phyloP scores from a whole-genome alignment of 1,284 basidiomycete genomes.

The Cryptococcus floricola region DNA sequence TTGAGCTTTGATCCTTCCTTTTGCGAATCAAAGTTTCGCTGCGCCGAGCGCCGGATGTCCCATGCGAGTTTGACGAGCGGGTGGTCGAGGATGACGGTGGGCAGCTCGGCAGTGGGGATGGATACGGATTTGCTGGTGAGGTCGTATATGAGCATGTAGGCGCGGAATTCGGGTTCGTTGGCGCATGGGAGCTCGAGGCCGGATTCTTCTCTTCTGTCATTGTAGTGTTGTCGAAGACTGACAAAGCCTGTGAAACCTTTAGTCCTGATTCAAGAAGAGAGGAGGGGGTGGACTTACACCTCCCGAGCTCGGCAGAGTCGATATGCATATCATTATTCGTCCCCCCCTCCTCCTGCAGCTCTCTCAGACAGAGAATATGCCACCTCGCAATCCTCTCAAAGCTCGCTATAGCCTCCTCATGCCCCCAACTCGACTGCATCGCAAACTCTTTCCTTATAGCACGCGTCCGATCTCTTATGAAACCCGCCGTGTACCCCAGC shows the following conservation, averaged over 20 bases:
- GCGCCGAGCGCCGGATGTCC: constrained; percentile 73
- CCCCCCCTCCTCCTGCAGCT: constrained; percentile 54
- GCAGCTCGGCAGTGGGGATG: constrained; percentile 67
- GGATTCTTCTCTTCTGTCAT: constrained; percentile 65
- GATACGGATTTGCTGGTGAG: constrained; percentile 78
- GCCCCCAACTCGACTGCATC: constrained; percentile 78
- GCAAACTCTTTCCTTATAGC: constrained; percentile 91
- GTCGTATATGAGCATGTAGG: constrained; percentile 89
- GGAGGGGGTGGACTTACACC: constrained; percentile 23
- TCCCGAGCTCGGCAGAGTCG: constrained; percentile 40
- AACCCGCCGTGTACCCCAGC: constrained; percentile 55
- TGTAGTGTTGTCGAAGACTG: constrained; percentile 88
- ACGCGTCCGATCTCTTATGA: constrained; percentile 88
- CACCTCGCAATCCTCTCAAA: constrained; percentile 91
- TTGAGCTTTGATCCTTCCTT: constrained; percentile 53
- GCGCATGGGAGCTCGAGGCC: constrained; percentile 58
- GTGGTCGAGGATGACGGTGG: constrained; percentile 63
- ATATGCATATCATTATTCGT: constrained; percentile 45
- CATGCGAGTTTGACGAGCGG: constrained; percentile 78
- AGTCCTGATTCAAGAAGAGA: neutral
- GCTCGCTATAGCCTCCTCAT: constrained; percentile 72
- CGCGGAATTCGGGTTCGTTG: constrained; percentile 90
- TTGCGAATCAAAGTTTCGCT: constrained; percentile 63
- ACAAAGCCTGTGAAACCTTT: constrained; percentile 63
- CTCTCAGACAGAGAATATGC: constrained; percentile 82